Evolutionary conservation across 2,329 filamentous ascomycete genomes (phyloP).

Genomic region (Calonectria henricotiae): DNA sequence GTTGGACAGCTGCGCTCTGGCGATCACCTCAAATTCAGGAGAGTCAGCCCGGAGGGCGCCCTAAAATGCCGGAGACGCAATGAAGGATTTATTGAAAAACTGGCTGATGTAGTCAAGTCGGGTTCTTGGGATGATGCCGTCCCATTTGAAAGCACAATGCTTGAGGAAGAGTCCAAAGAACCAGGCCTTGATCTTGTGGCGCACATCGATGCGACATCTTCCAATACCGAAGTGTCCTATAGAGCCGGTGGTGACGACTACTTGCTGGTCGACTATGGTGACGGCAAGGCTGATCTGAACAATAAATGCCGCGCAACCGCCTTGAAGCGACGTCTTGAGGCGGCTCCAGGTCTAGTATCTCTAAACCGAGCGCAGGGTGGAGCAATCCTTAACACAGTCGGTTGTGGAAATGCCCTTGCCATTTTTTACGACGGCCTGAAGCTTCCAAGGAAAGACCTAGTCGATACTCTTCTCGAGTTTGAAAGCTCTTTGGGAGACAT

Average conservation of each 20-base stretch:
- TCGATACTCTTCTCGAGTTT: conserved; percentile 36
- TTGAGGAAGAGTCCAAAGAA: conserved; percentile 25
- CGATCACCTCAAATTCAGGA: conserved; percentile 41
- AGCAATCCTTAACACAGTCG: conserved; percentile 32
- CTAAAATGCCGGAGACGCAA: conserved; percentile 27
- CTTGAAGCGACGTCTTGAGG: conserved; percentile 36
- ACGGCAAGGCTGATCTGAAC: conserved; percentile 70
- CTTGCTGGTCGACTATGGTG: conserved; percentile 72
- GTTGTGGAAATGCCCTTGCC: conserved; percentile 33
- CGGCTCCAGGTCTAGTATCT: conserved; percentile 34
- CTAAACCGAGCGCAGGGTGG: conserved; percentile 29
- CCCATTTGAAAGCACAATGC: conserved; percentile 20
- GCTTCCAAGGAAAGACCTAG: conserved; percentile 25
- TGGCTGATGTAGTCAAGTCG: not conserved
- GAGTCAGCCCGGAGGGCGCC: conserved; percentile 61
- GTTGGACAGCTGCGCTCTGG: conserved; percentile 57
- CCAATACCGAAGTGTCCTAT: conserved; percentile 60
- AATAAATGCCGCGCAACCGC: conserved; percentile 59
- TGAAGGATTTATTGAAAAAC: conserved; percentile 30
- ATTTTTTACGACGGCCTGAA: conserved; percentile 36
- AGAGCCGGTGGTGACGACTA: conserved; percentile 67
- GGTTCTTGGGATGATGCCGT: conserved; percentile 28
- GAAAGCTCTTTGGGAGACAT: conserved; percentile 42
- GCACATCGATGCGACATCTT: conserved; percentile 24
- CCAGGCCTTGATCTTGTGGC: conserved; percentile 30